Evolutionary conservation across 495 filamentous ascomycete genomes (phyloP).

Genomic region (Aspergillus ellipticus): DNA sequence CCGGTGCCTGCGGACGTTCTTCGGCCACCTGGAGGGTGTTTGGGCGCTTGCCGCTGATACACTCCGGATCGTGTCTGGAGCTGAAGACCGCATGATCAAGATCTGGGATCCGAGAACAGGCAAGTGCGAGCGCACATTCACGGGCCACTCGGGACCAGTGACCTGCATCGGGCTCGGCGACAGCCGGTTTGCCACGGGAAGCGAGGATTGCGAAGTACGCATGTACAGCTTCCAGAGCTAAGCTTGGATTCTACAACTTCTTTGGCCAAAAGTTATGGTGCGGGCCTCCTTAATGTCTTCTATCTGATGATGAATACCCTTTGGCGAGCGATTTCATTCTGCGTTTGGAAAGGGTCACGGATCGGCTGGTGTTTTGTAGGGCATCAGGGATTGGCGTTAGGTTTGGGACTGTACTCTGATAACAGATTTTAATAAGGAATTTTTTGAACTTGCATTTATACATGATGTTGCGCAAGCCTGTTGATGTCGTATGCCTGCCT

Average conservation of each 20-base stretch:
- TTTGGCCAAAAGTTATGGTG: background rate
- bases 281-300: constrained; percentile 3
- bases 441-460: background rate
- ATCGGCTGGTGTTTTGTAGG: no score
- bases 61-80: constrained; percentile 80
- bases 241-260: constrained; percentile 2
- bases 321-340: background rate
- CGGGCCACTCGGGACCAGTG: constrained; percentile 85
- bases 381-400: no score
- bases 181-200: constrained; percentile 78
- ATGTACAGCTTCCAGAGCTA: constrained; percentile 75
- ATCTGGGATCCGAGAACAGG: constrained; percentile 93
- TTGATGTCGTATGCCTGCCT: background rate
- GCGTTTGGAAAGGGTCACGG: no score
- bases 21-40: constrained; percentile 92
- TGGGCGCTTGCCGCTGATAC: constrained; percentile 94
- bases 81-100: constrained; percentile 93
- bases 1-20: constrained; percentile 82
- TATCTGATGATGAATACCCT: constrained; percentile 10
- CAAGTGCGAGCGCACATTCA: constrained; percentile 85
- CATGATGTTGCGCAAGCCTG: background rate
- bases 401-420: no score
- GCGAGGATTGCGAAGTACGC: constrained; percentile 88
- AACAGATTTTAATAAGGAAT: no score
- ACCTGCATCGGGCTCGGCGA: constrained; percentile 90